Evolutionary conservation across 768 basidiomycete species (phyloP), one percentile per base, ranked within the genome.

Genomic region (Glaciozyma martinii): DNA sequence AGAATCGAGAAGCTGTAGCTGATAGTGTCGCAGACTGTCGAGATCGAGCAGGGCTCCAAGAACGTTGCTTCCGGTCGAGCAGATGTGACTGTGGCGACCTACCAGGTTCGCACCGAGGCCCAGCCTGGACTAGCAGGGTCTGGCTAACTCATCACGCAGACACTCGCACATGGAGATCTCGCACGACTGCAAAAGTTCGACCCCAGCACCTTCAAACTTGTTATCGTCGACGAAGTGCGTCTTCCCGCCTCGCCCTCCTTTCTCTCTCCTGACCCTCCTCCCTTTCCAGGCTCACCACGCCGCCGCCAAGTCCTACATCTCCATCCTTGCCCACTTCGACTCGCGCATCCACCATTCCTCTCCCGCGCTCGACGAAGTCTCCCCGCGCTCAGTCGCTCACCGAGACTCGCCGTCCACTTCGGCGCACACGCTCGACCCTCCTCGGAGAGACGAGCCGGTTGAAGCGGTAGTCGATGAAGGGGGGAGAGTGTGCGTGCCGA

Each of bases 1-100:
- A 7, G 9, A 18, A n/a, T 46, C 21, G 46, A 23, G 29, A 7
- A 2, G 12, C 3, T 19, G 12, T 32, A 19, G 43, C 30, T 43
- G 21, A 9, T 21, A 8, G 9, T 13, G 15, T 3, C 37, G 10
- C 23, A 32, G 44, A 32, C 37, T 9, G 86, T 97, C 3, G 93
- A 98, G 77, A 88, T 98, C 57, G 94, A 98, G 76, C 94, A 98
- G 76, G 90, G 90, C 5, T 71, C 74, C 23, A 85, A 82, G 72
- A 81, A 90, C 68, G 81, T 78, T 52, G 90, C 91, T 5, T 83
- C 84, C 33, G 94, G 93, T 9, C 60, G 73, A 30, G 91, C 94
- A 47, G 90, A 97, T 74, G 83, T 95, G 88, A 92, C 90, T 0
- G 83, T 93, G 52, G 90, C 89, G 5, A 93, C 90, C 6, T 90